phyloP scores from a whole-genome alignment of 371 early-diverging fungal species.

The Mortierella sp. region DNA sequence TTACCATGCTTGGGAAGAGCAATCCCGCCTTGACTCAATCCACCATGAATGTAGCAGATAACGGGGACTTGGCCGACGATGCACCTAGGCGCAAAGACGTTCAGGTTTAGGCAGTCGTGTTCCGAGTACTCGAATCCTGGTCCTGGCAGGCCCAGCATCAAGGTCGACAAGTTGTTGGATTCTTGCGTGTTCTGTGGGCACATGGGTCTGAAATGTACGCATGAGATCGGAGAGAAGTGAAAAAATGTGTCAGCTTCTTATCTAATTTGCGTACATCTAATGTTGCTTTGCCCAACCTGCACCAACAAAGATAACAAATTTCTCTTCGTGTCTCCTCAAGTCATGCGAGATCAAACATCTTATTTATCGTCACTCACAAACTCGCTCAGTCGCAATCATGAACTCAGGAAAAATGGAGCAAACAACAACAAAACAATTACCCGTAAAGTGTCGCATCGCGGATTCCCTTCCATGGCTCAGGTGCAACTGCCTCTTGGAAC shows the following conservation, averaged over 20 bases:
- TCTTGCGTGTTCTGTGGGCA: constrained; percentile 38
- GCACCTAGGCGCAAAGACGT: constrained; percentile 52
- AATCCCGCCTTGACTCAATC: constrained; percentile 43
- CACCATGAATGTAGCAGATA: constrained; percentile 56
- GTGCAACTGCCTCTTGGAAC: constrained; percentile 27
- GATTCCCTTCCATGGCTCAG: constrained; percentile 46
- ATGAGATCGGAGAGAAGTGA: neutral
- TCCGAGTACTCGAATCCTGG: constrained; percentile 54
- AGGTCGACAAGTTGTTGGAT: constrained; percentile 35
- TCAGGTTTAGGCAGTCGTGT: constrained; percentile 58
- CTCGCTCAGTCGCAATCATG: no score
- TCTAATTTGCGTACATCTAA: neutral
- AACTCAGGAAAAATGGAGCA: neutral
- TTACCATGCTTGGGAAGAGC: constrained; percentile 47
- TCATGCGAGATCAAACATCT: neutral
- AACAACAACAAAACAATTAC: constrained; percentile 15
- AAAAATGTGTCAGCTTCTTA: neutral
- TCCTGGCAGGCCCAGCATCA: constrained; percentile 47
- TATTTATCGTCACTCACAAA: neutral
- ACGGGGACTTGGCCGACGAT: constrained; percentile 39
- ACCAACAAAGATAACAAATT: neutral
- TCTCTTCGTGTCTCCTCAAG: neutral
- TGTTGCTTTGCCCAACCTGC: constrained; percentile 1
- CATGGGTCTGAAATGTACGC: constrained; percentile 34
- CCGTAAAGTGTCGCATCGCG: constrained; percentile 52